phyloP scores from a whole-genome alignment of 306 rosid species.

The Adenanthera pavonina region DNA sequence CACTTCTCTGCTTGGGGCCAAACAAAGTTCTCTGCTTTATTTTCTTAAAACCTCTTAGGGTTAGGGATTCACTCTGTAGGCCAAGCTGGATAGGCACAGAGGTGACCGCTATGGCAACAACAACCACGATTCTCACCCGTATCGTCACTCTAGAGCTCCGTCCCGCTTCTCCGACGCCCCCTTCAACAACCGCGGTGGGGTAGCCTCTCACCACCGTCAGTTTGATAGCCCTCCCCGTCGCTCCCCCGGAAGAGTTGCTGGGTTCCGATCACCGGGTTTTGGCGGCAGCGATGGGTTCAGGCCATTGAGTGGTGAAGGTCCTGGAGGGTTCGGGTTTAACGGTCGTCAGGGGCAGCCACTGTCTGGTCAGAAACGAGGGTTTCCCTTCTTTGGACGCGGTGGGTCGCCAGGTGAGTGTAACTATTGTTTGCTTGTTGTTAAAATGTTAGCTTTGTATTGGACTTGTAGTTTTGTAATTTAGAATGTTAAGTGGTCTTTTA shows the following conservation, averaged over 20 bases:
- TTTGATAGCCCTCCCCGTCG: constrained; percentile 71
- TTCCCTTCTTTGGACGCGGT: constrained; percentile 63
- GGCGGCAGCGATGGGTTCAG: constrained; percentile 26
- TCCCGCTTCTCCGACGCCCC: constrained; percentile 81
- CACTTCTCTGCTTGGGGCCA: too few species aligned
- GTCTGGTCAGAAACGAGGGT: constrained; percentile 83
- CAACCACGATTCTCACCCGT: constrained; percentile 36
- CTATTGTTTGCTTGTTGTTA: not conserved
- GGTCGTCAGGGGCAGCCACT: constrained; percentile 53
- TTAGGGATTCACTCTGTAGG: constrained; percentile 52
- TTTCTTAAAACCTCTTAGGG: constrained; percentile 12
- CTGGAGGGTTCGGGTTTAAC: constrained; percentile 57
- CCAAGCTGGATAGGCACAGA: constrained; percentile 94
- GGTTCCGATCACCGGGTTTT: constrained; percentile 52
- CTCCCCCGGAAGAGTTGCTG: constrained; percentile 55
- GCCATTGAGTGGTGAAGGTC: constrained; percentile 31
- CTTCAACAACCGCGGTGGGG: constrained; percentile 42
- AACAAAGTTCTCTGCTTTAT: not conserved
- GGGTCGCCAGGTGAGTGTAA: constrained; percentile 71
- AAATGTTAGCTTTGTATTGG: not conserved
- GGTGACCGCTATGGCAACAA: constrained; percentile 73
- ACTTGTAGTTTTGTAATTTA: not conserved
- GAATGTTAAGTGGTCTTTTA: not conserved
- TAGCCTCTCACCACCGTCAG: constrained; percentile 39
- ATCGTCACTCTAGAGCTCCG: constrained; percentile 60